Conservation (phyloP, 192 early-diverging fungal species). For the Entomortierella beljakovae region DNA sequence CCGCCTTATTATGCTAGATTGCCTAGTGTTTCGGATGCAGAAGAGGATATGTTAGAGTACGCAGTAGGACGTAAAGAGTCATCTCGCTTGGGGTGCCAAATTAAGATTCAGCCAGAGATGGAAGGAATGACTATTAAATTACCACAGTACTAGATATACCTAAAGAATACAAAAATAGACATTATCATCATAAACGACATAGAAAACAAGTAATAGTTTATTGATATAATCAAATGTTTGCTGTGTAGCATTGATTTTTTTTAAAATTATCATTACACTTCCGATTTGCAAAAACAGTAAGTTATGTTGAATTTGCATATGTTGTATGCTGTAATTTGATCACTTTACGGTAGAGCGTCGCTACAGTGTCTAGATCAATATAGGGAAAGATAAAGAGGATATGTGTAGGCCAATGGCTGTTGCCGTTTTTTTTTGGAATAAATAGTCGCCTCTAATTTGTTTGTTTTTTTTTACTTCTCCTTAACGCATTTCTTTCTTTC, state of each 20-base stretch:
- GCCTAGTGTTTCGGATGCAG: constrained; percentile 58
- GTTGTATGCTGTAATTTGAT: too few relatives aligned
- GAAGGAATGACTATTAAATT: constrained; percentile 52
- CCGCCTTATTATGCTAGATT: constrained; percentile 51
- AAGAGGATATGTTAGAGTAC: constrained; percentile 73
- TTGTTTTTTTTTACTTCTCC: background rate
- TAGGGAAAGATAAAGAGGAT: too few relatives aligned
- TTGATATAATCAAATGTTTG: background rate
- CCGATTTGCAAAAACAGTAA: too few relatives aligned
- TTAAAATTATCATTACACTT: too few relatives aligned
- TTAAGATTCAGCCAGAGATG: constrained; percentile 48
- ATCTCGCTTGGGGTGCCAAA: constrained; percentile 54
- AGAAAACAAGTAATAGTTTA: background rate
- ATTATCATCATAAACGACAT: background rate
- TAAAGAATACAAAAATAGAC: background rate
- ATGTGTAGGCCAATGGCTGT: background rate
- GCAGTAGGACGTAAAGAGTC: constrained; percentile 55
- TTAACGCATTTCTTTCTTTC: background rate
- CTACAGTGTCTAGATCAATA: too few relatives aligned
- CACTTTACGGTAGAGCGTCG: too few relatives aligned
- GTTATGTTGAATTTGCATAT: too few relatives aligned
- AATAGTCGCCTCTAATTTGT: background rate
- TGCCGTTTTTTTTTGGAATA: background rate
- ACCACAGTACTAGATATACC: constrained; percentile 35
- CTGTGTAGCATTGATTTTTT: too few relatives aligned